These are phyloP conservation scores for Aspergillus cavernicola DNA, from an alignment of 495 filamentous ascomycete genomes.

Conservation along the genomic window DNA sequence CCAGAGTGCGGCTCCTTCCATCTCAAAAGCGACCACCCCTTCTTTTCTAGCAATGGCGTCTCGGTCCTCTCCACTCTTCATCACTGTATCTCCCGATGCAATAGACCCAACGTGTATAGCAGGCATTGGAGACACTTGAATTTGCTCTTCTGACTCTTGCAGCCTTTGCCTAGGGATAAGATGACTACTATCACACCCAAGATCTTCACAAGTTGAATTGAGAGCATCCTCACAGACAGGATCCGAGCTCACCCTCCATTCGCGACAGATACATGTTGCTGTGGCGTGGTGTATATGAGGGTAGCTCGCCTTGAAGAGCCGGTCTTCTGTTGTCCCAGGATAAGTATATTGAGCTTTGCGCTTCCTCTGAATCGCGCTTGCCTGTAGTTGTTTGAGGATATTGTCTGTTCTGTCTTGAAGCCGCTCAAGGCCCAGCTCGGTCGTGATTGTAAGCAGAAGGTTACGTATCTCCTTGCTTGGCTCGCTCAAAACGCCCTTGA, in stretches of 20 bases:
- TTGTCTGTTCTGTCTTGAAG: background rate
- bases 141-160: background rate
- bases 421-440: background rate
- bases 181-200: background rate
- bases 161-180: background rate
- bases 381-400: background rate
- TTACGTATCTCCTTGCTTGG: background rate
- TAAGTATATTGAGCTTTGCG: background rate
- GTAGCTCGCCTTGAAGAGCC: background rate
- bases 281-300: background rate
- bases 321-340: background rate
- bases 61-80: slow-evolving; percentile 6
- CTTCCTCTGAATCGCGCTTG: background rate
- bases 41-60: slow-evolving; percentile 16
- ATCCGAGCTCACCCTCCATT: background rate
- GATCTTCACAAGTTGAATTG: background rate
- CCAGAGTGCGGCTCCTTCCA: slow-evolving; percentile 24
- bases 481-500: background rate
- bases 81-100: slow-evolving; percentile 17
- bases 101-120: slow-evolving; percentile 5
- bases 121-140: background rate
- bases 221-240: background rate
- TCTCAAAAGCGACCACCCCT: slow-evolving; percentile 41
- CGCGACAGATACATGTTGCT: background rate
- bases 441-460: background rate